Evolutionary conservation across 2,329 filamentous ascomycete genomes (phyloP), one percentile per base, ranked within the genome.

Genomic region (Penicillium concentricum): DNA sequence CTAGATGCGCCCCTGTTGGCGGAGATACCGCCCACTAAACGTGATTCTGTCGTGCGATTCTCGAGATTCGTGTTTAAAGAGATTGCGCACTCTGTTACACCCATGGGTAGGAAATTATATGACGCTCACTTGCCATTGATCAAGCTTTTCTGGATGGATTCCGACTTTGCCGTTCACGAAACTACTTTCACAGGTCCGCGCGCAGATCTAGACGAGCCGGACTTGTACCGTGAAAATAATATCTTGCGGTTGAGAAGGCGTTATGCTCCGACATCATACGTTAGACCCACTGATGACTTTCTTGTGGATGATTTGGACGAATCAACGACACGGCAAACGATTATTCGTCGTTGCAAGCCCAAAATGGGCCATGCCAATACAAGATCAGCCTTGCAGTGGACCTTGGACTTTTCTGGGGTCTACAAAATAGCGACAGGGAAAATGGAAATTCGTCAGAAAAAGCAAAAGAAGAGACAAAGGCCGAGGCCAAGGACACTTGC

Each of bases 271-370:
- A 28, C 59, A 34, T 38, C 48, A 57, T 46, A 57, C 47, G 16
- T 41, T 47, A 47, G 46, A 49, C n/a, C 37, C 22, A 54, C 62
- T 15, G 62, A 66, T 45, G 62, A 73, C 47, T 76, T 76, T 48
- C 56, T 76, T n/a, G 71, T 76, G 20, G 69, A 76, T 58, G 74
- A 76, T 55, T 68, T 62, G 68, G 69, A 74, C 52, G 72, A 72
- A 54, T 67, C 67, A 24, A 57, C 60, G 37, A 60, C 41, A 30
- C 30, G 57, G 38, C 49, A 56, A 12, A 45, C 49, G 4, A 38
- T 47, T 28, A 51, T 39, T 54, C 51, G 58, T 45, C 47, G 47
- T 10, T 58, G 34, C 48, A 38, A 46, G 15, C 24, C 20, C n/a
- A 18, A 59, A 12, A 54, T 57, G 16, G 54, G 48, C 7, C 59